Percentiles rank a stretch among this genome's conserved stretches.
phyloP scores from a whole-genome alignment of 2,329 filamentous ascomycete genomes.

The Dissoconium aciculare region DNA sequence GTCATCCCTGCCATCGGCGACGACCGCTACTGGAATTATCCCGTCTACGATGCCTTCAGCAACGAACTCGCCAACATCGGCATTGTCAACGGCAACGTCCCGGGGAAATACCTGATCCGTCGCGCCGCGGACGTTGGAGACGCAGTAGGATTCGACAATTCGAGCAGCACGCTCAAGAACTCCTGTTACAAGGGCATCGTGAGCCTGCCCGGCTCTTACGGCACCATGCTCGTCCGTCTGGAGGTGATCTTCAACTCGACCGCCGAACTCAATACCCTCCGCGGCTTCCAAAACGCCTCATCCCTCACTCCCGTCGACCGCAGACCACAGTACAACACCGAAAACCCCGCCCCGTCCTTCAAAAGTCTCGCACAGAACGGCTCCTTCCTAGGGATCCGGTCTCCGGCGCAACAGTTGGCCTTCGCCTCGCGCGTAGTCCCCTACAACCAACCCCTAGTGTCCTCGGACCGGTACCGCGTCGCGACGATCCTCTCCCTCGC shows the following conservation, averaged over 20 bases:
- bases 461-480: conserved; percentile 4
- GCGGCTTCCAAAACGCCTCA: conserved; percentile 6
- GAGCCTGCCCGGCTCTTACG: conserved; percentile 7
- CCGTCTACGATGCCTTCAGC: conserved; percentile 6
- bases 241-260: conserved; percentile 5
- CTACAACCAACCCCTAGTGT: conserved; percentile 6
- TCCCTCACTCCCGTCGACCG: conserved; percentile 1
- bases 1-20: conserved; percentile 6
- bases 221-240: conserved; percentile 9
- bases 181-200: conserved; percentile 4
- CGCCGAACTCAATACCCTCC: conserved; percentile 4
- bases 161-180: not conserved
- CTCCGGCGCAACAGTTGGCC: conserved; percentile 3
- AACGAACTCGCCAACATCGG: conserved; percentile 7
- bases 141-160: not conserved
- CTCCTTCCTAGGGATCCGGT: conserved; percentile 4
- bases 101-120: conserved; percentile 9
- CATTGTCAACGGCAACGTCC: conserved; percentile 3
- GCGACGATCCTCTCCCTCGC: conserved; percentile 5
- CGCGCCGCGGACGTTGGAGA: conserved; percentile 3
- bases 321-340: not conserved
- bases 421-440: conserved; percentile 6
- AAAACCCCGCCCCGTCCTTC: conserved; percentile 1
- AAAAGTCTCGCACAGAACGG: conserved; percentile 5
- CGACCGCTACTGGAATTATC: conserved; percentile 5